Conservation (phyloP, 495 filamentous ascomycete genomes). For the Peziza echinospora region DNA sequence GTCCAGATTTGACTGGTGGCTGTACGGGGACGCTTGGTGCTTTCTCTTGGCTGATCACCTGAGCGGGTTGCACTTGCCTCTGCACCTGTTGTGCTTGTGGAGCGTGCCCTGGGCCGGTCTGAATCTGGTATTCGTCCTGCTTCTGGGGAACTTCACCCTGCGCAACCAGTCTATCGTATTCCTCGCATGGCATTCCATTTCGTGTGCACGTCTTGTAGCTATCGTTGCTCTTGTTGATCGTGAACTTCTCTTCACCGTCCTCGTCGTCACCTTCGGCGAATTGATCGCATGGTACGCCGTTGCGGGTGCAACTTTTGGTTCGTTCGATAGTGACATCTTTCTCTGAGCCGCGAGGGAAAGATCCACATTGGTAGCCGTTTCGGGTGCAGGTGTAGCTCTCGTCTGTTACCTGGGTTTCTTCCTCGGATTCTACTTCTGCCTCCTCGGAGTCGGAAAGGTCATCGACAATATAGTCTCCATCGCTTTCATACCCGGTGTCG, state of each 20-base stretch:
- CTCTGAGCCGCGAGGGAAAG: neutral
- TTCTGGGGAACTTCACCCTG: neutral
- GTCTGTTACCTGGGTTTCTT: neutral
- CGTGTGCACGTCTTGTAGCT: neutral
- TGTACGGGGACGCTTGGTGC: too few relatives aligned
- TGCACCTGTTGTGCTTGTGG: too few relatives aligned
- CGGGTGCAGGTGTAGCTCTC: neutral
- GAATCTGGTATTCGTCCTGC: neutral
- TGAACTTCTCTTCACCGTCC: neutral
- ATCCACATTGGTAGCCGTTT: neutral
- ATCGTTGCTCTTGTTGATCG: neutral
- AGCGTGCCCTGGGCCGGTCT: too few relatives aligned
- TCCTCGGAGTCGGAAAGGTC: too few relatives aligned
- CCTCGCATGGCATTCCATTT: neutral
- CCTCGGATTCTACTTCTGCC: neutral
- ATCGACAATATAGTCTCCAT: neutral
- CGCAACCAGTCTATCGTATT: neutral
- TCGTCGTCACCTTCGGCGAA: neutral
- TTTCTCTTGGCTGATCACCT: too few relatives aligned
- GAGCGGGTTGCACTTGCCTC: too few relatives aligned
- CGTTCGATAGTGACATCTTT: neutral
- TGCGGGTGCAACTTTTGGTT: neutral
- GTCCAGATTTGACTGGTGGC: too few relatives aligned
- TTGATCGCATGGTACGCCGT: neutral
- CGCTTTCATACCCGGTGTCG: neutral